Evolutionary conservation across 768 basidiomycete genomes (phyloP), one percentile per base, ranked within the genome.

Genomic region (Exsudoporus frostii): DNA sequence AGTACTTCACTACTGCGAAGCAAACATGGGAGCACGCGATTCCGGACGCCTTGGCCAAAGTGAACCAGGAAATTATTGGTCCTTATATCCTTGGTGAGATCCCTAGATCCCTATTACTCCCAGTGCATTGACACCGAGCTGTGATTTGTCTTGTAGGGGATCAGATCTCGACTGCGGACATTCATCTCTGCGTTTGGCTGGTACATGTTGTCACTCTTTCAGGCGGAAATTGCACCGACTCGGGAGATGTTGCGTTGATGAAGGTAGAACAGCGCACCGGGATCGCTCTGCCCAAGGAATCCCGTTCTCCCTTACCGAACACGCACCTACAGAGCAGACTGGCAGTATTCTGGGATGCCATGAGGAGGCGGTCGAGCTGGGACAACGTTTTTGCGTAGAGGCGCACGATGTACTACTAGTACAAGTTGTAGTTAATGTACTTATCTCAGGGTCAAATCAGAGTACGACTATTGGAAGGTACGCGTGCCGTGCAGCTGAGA

Each of bases 161-260:
- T 62, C 90, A 94, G 57, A 67, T 92, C 60, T 90, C 86, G 7
- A 71, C 91, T 43, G 88, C 86, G 14, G 92, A 94, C 65, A 72
- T 92, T 50, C 91, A 92, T 63, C 78, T 92, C 19, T 84, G 82
- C 9, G 83, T 82, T 25, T 95, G 90, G 90, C 65, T 93, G 30
- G 71, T 81, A 10, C 78, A 83, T 25, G 58, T 92, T 5, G 79
- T 84, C 20, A 66, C 61, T 45, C 73, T 90, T 19, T 74, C 79
- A 1, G 88, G 86, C 2, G 89, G 81, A 0, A 66, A 66, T 24
- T 65, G 60, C 1, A 67, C 56, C 6, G 80, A 86, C 37, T 76
- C 80, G 57, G 84, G 88, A 2, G 70, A 76, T 37, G 69, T 66
- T 1, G 77, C 74, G 7, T 71, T 84, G 11, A 68, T 57, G 47